A percentile compares a stretch with the other conserved stretches of the same genome.
Evolutionary conservation across 73 alveolate species (phyloP).

Genomic region (Urostyla sp.): DNA sequence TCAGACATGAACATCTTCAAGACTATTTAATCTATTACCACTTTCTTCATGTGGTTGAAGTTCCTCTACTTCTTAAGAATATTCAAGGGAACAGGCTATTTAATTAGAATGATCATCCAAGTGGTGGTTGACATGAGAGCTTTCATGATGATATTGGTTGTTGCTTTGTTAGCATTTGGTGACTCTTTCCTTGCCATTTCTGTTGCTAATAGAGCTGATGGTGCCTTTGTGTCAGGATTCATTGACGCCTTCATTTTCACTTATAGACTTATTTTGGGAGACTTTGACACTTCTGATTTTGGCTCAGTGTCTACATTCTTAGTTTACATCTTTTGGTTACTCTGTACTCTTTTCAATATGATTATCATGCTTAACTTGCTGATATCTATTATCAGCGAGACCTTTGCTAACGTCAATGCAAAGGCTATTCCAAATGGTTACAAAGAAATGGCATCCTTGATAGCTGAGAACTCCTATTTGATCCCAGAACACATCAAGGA

Average conservation of each 20-base stretch:
- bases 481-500: not conserved
- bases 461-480: slow-evolving; percentile 37
- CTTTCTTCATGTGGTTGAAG: slow-evolving; percentile 59
- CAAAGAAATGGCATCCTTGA: slow-evolving; percentile 41
- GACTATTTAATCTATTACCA: too few species aligned
- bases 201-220: not conserved
- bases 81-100: slow-evolving; percentile 24
- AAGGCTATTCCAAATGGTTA: slow-evolving; percentile 1
- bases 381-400: slow-evolving; percentile 46
- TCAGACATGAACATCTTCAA: too few species aligned
- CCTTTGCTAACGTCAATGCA: slow-evolving; percentile 38
- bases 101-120: slow-evolving; percentile 35
- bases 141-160: slow-evolving; percentile 42
- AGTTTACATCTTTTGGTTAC: slow-evolving; percentile 12
- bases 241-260: slow-evolving; percentile 33
- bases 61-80: slow-evolving; percentile 49
- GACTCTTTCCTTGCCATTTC: slow-evolving; percentile 28
- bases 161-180: slow-evolving; percentile 51
- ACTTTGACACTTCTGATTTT: slow-evolving; percentile 25
- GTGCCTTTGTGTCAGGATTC: slow-evolving; percentile 20
- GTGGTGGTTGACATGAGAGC: slow-evolving; percentile 42
- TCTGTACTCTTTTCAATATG: slow-evolving; percentile 22
- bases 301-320: slow-evolving; percentile 8
- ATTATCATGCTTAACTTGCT: slow-evolving; percentile 58
- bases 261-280: slow-evolving; percentile 48